phyloP scores from a whole-genome alignment of 1,284 basidiomycete species.

The Xerocomus minutiporus region DNA sequence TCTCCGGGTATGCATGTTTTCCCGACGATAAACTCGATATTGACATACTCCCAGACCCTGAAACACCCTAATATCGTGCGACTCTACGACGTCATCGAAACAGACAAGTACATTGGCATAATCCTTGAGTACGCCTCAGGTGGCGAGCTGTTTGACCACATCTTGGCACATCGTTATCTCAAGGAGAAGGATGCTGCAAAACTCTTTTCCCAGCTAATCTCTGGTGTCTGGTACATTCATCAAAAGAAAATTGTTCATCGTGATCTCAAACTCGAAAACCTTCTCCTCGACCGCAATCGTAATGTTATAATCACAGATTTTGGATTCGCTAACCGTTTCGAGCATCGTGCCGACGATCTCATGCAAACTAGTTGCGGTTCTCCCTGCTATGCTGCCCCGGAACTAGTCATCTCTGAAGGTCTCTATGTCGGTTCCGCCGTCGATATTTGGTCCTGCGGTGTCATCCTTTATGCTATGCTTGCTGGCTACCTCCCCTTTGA shows the following conservation, averaged over 20 bases:
- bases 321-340: conserved; percentile 97
- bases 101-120: conserved; percentile 99
- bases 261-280: conserved; percentile 97
- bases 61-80: conserved; percentile 99
- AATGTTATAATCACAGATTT: conserved; percentile 99
- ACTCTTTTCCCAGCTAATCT: conserved; percentile 97
- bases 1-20: conserved; percentile 63
- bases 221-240: conserved; percentile 98
- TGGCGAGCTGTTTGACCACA: conserved; percentile 98
- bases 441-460: conserved; percentile 99
- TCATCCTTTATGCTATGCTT: conserved; percentile 99
- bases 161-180: conserved; percentile 95
- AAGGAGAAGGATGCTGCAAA: conserved; percentile 93
- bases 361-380: conserved; percentile 99
- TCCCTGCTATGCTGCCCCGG: conserved; percentile 98
- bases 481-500: conserved; percentile 99
- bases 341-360: conserved; percentile 85
- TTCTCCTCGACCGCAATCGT: conserved; percentile 93
- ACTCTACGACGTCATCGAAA: conserved; percentile 98
- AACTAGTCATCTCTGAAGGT: conserved; percentile 98
- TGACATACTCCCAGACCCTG: conserved; percentile 58
- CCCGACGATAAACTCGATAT: neutral
- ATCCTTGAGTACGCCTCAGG: conserved; percentile 98
- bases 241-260: conserved; percentile 99
- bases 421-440: conserved; percentile 98